Evolutionary conservation across 2,329 filamentous ascomycete species (phyloP).

Genomic region (Parascedosporium putredinis): DNA sequence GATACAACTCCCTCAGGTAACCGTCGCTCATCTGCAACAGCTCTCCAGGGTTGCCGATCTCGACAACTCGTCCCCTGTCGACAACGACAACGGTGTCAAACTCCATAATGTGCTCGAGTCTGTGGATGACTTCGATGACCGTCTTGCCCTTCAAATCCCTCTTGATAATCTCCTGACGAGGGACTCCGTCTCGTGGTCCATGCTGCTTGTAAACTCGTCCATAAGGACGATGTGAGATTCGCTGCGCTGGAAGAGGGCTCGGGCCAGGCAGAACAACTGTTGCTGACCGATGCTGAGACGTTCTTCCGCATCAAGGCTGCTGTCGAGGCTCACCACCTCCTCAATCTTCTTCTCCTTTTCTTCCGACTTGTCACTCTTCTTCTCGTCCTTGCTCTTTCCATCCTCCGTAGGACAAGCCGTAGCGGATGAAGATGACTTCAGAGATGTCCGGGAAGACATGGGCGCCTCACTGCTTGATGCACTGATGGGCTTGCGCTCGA

Average conservation of each 20-base stretch:
- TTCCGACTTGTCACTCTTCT: not conserved
- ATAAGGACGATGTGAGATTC: constrained; percentile 13
- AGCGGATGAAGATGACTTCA: not conserved
- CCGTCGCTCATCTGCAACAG: not conserved
- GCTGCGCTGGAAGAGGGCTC: constrained; percentile 37
- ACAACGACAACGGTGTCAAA: not conserved
- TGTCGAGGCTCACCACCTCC: not conserved
- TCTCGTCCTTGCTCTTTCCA: not conserved
- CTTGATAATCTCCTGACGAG: constrained; percentile 29
- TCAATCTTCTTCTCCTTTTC: not conserved
- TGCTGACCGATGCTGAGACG: constrained; percentile 45
- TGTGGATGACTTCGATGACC: constrained; percentile 39
- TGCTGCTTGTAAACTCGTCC: constrained; percentile 32
- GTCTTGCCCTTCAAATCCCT: constrained; percentile 35
- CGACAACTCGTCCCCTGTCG: not conserved
- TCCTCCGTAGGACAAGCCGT: not conserved
- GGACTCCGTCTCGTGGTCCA: constrained; percentile 30
- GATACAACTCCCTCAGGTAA: not conserved
- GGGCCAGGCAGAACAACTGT: constrained; percentile 52
- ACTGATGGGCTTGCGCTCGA: constrained; percentile 29
- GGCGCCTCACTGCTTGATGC: constrained; percentile 14
- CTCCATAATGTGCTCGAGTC: constrained; percentile 16
- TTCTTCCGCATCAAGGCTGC: not conserved
- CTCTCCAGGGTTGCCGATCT: not conserved
- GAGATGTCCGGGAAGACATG: not conserved